A percentile compares a stretch with the other conserved stretches of the same genome.
phyloP scores from a whole-genome alignment of 208 protist genomes.

The Leishmania aethiopica region DNA sequence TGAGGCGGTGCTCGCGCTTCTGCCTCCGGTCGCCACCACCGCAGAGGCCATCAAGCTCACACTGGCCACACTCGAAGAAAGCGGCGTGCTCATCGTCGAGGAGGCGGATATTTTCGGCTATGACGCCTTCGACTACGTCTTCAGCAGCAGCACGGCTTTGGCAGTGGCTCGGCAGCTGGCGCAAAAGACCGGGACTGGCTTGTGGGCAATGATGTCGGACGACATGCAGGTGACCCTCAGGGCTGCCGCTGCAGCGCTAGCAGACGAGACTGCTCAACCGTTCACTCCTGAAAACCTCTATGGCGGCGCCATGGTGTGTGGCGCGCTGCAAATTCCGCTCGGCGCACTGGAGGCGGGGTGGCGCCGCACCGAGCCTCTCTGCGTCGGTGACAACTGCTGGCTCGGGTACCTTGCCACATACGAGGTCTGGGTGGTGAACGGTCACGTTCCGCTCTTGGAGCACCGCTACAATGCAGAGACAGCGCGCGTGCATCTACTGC shows the following conservation, averaged over 20 bases:
- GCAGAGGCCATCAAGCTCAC: conserved; percentile 32
- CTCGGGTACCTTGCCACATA: conserved; percentile 44
- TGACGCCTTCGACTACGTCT: conserved; percentile 33
- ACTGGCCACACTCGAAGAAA: conserved; percentile 32
- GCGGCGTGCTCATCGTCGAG: conserved; percentile 28
- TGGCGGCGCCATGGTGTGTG: conserved; percentile 47
- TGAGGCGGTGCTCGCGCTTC: conserved; percentile 54
- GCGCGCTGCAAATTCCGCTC: conserved; percentile 33
- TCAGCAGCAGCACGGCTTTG: conserved; percentile 18
- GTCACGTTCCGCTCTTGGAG: conserved; percentile 60
- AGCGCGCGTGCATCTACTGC: conserved; percentile 38
- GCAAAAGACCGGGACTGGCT: conserved; percentile 6
- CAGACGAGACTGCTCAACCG: conserved; percentile 21
- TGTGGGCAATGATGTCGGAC: conserved; percentile 20
- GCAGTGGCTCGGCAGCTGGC: conserved; percentile 35
- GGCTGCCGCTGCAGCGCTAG: conserved; percentile 28
- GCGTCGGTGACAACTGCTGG: conserved; percentile 46
- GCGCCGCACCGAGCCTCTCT: conserved; percentile 27
- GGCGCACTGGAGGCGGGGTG: conserved; percentile 45
- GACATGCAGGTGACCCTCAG: conserved; percentile 16
- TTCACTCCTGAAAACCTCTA: conserved; percentile 28
- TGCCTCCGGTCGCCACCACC: conserved; percentile 56
- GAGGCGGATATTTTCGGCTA: conserved; percentile 40
- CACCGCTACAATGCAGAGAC: conserved; percentile 45
- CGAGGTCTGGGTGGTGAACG: conserved; percentile 74